Evolutionary conservation across 2,329 filamentous ascomycete species (phyloP), one percentile per base, ranked within the genome.

Genomic region (Lachnellula arida): DNA sequence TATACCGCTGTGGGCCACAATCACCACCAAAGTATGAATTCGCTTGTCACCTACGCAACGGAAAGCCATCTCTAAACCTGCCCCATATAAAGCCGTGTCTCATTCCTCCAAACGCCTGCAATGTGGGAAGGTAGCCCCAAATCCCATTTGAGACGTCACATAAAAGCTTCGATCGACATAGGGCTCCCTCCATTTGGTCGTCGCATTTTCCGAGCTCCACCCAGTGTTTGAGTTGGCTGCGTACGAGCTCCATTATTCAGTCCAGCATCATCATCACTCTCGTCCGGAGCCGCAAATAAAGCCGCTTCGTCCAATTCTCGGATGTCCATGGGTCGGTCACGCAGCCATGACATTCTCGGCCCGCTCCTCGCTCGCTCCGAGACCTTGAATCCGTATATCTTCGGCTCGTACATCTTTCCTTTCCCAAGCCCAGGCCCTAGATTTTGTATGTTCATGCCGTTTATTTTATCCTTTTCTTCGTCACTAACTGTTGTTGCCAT

Each of bases 331-430:
- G 94, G 94, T 69, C 91, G 88, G 73, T 88, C 86, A 63, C 94
- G 85, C 65, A 99, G 76, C 94, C 94, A 99, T 71, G 92, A 91
- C 94, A 99, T 99, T 59, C 94, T 82, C 12, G 94, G 94, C 0
- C 94, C 94, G 23, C 89, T 91, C 63, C 89, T 85, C 43, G 94
- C 90, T 56, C 92, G 81, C 73, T 97, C 94, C 17, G 89, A 93
- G 22, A 99, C 94, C 59, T 88, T 84, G 77, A 99, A 99, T 28
- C 94, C 94, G 74, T 97, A 99, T 71, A 99, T 97, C 64, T 87
- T 88, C 57, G 94, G 91, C 70, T 97, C 91, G 74, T 97, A 97
- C 67, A 97, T 90, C 71, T 86, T 91, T 57, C 85, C 84, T 49
- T 77, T 77, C 11, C 94, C 94, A 2, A 99, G 79, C 1, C 91